Evolutionary conservation across 2,329 filamentous ascomycete genomes (phyloP), one percentile per base, ranked within the genome.

Genomic region (Paecilomyces dactylethromorphus): DNA sequence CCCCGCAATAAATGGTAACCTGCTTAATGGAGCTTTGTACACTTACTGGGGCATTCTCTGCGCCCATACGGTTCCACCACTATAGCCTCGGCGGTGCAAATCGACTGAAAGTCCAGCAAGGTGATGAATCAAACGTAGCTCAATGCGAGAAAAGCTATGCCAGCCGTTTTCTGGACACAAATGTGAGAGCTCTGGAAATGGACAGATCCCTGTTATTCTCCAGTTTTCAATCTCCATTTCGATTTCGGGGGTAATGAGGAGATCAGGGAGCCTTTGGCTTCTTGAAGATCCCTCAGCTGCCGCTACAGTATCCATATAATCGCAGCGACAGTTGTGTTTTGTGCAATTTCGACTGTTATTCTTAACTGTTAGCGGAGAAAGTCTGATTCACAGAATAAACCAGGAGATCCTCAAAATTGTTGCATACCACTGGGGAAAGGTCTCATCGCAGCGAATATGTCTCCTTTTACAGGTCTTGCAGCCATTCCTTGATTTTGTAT

Each of bases 401-500:
- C 21, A 7, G n/a, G 11, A 10, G 10, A 53, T 24, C 10, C 6
- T 53, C 11, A 31, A 21, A 21, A 24, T 39, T n/a, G 62, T 72
- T 60, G 75, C 65, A 57, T 82, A 96, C 92, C 93, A 99, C 84
- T 99, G 94, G 56, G 94, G 94, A 70, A 96, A 97, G 66, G 87
- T 96, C 76, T 99, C 94, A 72, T 99, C 94, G 78, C 94, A 99
- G 69, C 94, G 86, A 73, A 99, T 99, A 77, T 99, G 94, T 73
- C 94, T 87, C 74, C 90, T 88, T 79, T 99, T 99, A 84, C 94
- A 99, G 62, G 92, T 96, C 71, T 95, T 93, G 83, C 94, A 99
- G 63, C 94, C 94, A 80, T 97, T 97, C 72, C 94, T 88, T 69
- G 93, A 97, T 82, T 99, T 99, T 74, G 94, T 99, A 81, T 99